phyloP scores from a whole-genome alignment of 1,139 yeast species.

The Suhomyces choctaworum region DNA sequence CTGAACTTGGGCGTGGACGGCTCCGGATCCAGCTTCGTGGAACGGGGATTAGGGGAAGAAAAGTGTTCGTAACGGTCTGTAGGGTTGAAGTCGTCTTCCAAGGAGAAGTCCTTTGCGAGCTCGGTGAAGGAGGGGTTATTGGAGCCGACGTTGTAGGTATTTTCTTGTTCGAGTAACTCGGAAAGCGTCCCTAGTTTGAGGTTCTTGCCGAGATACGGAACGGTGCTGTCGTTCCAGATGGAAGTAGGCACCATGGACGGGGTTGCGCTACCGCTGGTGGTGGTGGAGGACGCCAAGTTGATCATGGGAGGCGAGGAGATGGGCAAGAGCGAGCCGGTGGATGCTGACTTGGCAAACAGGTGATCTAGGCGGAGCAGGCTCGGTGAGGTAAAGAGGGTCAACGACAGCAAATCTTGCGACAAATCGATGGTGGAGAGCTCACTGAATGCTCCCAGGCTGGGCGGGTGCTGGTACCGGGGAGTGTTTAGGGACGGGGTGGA shows the following conservation, averaged over 20 bases:
- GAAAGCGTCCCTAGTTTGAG: conserved; percentile 11
- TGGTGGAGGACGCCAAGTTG: conserved; percentile 1
- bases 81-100: conserved; percentile 11
- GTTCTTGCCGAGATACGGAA: conserved; percentile 7
- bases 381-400: conserved; percentile 10
- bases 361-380: not conserved
- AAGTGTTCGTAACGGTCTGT: conserved; percentile 4
- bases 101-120: conserved; percentile 8
- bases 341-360: conserved; percentile 2
- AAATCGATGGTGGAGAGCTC: conserved; percentile 7
- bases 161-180: conserved; percentile 11
- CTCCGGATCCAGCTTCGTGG: not conserved
- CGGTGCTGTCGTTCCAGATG: conserved; percentile 15
- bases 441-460: conserved; percentile 4
- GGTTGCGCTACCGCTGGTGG: conserved; percentile 13
- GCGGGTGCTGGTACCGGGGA: conserved; percentile 3
- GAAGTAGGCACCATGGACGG: conserved; percentile 14
- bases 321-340: conserved; percentile 5
- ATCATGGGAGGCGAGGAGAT: conserved; percentile 4
- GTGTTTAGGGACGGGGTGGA: conserved; percentile 9
- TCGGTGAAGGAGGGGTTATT: not conserved
- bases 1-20: not conserved
- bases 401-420: conserved; percentile 7
- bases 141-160: not conserved
- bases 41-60: not conserved